Base-by-base conservation (phyloP, 768 basidiomycete species). In the Lenzites betulinus region DNA sequence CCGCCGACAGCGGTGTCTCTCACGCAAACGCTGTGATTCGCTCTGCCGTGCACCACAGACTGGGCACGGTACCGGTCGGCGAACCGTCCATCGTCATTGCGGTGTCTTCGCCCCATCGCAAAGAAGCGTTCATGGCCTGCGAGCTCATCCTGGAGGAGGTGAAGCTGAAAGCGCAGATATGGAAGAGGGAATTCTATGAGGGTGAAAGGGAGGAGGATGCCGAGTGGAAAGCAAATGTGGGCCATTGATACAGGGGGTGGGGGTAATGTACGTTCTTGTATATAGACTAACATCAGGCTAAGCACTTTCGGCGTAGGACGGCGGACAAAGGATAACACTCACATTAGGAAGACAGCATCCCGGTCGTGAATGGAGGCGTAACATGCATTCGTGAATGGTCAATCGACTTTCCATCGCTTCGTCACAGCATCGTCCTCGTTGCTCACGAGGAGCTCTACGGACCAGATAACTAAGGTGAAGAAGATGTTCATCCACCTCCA, bases 401-500 rank as follows among this genome's bases (percentile, higher is more conserved):
- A 89, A 70, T 93, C 91, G 57, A 92, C 81, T 73, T 93, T 92
- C 89, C 90, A 92, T 69, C 86, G 81, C 67, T 87, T 85, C 59
- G 83, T 79, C 7, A 74, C 66, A 56, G 72, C 74, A 42, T 80
- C 82, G 51, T 90, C 88, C 49, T 86, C 90, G n/a, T 82, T 82
- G 75, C 87, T 86, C 56, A 94, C 90, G 30, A 90, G 72, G 48
- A 93, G 79, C 73, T 93, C 92, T 23, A 93, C 77, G 12, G 88
- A 85, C 92, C 93, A 94, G 42, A 93, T 81, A 25, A 87, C 78
- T 28, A 94, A 79, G 4, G 90, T 93, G 73, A 93, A 89, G 76
- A 93, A 91, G 35, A 94, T 87, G 69, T 92, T 91, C 78, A 88
- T 87, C 92, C 92, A 93, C 62, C 92, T 83, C 89, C 92, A 93